Conservation (phyloP, 2,329 filamentous ascomycete species). For the Aspergillus unguis region DNA sequence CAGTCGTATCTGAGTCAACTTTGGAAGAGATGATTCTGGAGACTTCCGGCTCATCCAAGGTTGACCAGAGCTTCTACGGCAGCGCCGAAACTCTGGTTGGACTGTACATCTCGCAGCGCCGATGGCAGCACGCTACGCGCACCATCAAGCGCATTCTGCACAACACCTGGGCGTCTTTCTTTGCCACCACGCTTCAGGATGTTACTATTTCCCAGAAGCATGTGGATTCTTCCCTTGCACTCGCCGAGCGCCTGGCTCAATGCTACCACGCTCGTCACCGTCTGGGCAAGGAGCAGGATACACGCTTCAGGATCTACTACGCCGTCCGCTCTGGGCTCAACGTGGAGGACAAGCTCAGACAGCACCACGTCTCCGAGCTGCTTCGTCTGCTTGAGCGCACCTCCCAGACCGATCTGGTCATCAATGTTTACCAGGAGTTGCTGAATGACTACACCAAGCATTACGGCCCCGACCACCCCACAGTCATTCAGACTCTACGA, state of each 20-base stretch:
- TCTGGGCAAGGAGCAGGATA: constrained; percentile 35
- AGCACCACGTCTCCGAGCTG: constrained; percentile 28
- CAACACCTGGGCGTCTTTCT: constrained; percentile 48
- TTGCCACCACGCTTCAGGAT: constrained; percentile 45
- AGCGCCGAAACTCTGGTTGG: constrained; percentile 40
- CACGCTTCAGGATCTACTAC: constrained; percentile 36
- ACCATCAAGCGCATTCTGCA: constrained; percentile 47
- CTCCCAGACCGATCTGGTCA: constrained; percentile 34
- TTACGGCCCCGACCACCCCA: constrained; percentile 33
- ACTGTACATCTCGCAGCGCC: constrained; percentile 46
- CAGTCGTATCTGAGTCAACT: constrained; percentile 40
- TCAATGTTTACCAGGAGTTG: constrained; percentile 39
- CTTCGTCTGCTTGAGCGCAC: constrained; percentile 30
- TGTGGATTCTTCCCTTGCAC: constrained; percentile 45
- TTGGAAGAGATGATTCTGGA: constrained; percentile 47
- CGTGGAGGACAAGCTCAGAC: constrained; percentile 30
- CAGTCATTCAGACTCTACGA: constrained; percentile 38
- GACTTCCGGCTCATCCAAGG: constrained; percentile 36
- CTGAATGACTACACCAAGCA: constrained; percentile 37
- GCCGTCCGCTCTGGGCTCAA: constrained; percentile 28
- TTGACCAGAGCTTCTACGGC: constrained; percentile 42
- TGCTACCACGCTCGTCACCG: constrained; percentile 44
- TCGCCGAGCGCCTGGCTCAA: constrained; percentile 47
- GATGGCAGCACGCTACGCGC: constrained; percentile 47
- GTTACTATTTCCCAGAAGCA: constrained; percentile 44